Percentiles rank a stretch among this genome's conserved stretches.
Conservation (phyloP, 2,329 filamentous ascomycete genomes). For the Calonectria pauciramosa region DNA sequence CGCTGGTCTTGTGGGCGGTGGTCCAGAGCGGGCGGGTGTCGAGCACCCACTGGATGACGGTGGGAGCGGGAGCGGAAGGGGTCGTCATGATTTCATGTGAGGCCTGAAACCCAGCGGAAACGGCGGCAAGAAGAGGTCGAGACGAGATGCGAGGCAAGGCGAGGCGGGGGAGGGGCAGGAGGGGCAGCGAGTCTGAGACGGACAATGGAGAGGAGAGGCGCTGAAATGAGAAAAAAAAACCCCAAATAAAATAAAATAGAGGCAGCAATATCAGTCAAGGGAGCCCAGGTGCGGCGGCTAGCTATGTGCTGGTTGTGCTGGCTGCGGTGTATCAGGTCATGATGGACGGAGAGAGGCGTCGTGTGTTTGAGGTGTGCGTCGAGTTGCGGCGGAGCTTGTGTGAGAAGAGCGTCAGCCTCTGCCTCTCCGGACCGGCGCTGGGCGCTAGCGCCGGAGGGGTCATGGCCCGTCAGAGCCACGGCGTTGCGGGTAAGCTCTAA, state of each 20-base stretch:
- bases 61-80: slow-evolving; percentile 38
- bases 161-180: neutral
- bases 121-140: neutral
- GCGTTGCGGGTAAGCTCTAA: neutral
- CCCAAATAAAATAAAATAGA: neutral
- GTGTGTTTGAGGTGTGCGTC: slow-evolving; percentile 13
- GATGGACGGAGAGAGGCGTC: neutral
- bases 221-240: neutral
- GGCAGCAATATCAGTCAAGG: neutral
- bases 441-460: neutral
- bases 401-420: neutral
- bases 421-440: neutral
- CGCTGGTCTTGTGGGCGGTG: slow-evolving; percentile 61
- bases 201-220: neutral
- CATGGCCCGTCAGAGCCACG: neutral
- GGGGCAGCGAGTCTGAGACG: neutral
- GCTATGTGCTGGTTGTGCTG: neutral
- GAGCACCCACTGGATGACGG: slow-evolving; percentile 72
- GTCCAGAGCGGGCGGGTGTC: slow-evolving; percentile 73
- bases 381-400: slow-evolving; percentile 5
- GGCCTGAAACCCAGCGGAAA: neutral
- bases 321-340: slow-evolving; percentile 4
- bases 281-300: neutral
- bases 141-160: neutral
- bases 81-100: slow-evolving; percentile 24